Evolutionary conservation across 2,329 filamentous ascomycete species (phyloP).

Genomic region (Onygenales sp.): DNA sequence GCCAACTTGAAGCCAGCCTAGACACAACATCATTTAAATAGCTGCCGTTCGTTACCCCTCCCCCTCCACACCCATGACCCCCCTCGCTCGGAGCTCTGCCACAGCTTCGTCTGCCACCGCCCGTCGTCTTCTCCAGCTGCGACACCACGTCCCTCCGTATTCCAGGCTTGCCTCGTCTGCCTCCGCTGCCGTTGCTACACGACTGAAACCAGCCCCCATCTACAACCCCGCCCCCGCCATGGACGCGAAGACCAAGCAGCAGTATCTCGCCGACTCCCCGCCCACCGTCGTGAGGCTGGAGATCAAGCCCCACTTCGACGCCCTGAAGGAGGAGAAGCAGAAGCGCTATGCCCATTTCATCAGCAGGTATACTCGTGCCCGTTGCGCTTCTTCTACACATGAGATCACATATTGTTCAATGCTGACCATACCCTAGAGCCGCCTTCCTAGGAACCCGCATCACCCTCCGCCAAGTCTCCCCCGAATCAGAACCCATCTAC

Average conservation of each 20-base stretch:
- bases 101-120: neutral
- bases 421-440: conserved; percentile 42
- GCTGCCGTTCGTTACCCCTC: neutral
- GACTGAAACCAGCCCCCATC: neutral
- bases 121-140: conserved; percentile 14
- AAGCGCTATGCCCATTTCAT: conserved; percentile 90
- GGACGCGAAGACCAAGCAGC: conserved; percentile 37
- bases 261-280: conserved; percentile 86
- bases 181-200: neutral
- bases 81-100: conserved; percentile 8
- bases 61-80: conserved; percentile 8
- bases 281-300: conserved; percentile 79
- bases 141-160: conserved; percentile 10
- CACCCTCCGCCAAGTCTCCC: conserved; percentile 70
- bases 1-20: no score
- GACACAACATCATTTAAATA: no score
- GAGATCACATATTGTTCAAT: neutral
- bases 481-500: conserved; percentile 71
- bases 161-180: conserved; percentile 4
- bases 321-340: conserved; percentile 46
- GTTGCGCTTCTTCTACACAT: neutral
- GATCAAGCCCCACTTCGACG: conserved; percentile 88
- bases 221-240: conserved; percentile 18
- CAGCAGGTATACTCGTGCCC: conserved; percentile 50
- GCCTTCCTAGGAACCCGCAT: conserved; percentile 69